Conservation (phyloP, 768 basidiomycete species). For the Pilatotrama ljubarskyi region DNA sequence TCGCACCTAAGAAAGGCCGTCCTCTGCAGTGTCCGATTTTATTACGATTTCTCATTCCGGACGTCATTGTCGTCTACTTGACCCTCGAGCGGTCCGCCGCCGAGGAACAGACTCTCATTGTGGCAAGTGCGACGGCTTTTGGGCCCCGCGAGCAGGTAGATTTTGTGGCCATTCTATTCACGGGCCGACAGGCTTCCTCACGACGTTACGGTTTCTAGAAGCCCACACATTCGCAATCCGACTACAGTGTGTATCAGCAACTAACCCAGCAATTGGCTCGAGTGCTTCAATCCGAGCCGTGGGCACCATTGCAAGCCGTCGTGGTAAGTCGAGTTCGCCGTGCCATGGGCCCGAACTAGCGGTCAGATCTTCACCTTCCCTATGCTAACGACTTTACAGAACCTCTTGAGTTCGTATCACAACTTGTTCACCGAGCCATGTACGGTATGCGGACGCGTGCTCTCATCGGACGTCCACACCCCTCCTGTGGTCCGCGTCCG, state of each 20-base stretch:
- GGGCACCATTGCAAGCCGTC: conserved; percentile 52
- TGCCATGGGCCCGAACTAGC: neutral
- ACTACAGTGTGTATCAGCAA: conserved; percentile 61
- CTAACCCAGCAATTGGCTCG: conserved; percentile 67
- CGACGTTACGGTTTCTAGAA: conserved; percentile 43
- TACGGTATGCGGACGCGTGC: conserved; percentile 57
- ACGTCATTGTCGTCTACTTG: conserved; percentile 68
- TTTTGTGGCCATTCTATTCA: neutral
- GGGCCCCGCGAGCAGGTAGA: conserved; percentile 72
- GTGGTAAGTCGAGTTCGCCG: conserved; percentile 40
- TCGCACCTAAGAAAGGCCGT: conserved; percentile 40
- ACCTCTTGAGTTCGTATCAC: conserved; percentile 55
- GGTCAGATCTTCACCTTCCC: neutral
- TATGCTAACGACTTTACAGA: conserved; percentile 35
- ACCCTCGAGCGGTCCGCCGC: conserved; percentile 35
- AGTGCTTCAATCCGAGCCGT: conserved; percentile 56
- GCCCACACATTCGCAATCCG: conserved; percentile 67
- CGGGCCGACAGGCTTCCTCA: neutral
- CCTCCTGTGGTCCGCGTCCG: conserved; percentile 61
- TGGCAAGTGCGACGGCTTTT: conserved; percentile 69
- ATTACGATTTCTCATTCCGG: conserved; percentile 60
- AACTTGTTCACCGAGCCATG: conserved; percentile 65
- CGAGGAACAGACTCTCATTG: conserved; percentile 39
- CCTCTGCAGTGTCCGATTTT: conserved; percentile 36
- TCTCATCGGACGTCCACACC: conserved; percentile 68